These are phyloP conservation scores for Podospora pseudopauciseta DNA, from an alignment of 495 filamentous ascomycete species.

Conservation along the genomic window DNA sequence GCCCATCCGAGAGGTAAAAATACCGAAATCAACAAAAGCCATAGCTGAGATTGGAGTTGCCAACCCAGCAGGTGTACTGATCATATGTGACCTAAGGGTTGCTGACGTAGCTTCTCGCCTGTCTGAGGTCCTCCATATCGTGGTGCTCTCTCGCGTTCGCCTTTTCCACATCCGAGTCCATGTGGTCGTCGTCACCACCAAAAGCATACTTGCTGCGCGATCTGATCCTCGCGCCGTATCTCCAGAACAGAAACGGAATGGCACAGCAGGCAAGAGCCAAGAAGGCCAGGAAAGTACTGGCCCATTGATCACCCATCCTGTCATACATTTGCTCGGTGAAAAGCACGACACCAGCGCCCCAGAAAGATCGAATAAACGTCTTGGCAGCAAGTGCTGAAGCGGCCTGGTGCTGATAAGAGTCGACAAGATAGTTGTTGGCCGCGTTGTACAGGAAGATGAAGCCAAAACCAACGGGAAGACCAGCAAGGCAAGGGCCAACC, in stretches of 20 bases:
- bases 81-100: slow-evolving; percentile 35
- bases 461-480: slow-evolving; percentile 75
- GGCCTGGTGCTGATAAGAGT: slow-evolving; percentile 82
- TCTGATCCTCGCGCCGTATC: slow-evolving; percentile 65
- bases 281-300: slow-evolving; percentile 64
- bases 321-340: slow-evolving; percentile 81
- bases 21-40: background rate
- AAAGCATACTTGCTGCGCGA: slow-evolving; percentile 64
- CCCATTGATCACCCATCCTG: slow-evolving; percentile 71
- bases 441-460: slow-evolving; percentile 86
- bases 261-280: slow-evolving; percentile 67
- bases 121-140: slow-evolving; percentile 35
- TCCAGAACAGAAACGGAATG: slow-evolving; percentile 76
- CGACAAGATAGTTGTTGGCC: slow-evolving; percentile 78
- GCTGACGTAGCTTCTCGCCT: slow-evolving; percentile 42
- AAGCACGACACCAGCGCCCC: slow-evolving; percentile 70
- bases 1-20: background rate
- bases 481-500: slow-evolving; percentile 68
- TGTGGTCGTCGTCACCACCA: slow-evolving; percentile 39
- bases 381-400: slow-evolving; percentile 82
- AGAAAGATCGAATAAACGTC: slow-evolving; percentile 73
- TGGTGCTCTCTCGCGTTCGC: slow-evolving; percentile 22
- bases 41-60: background rate
- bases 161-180: slow-evolving; percentile 22
- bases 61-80: background rate